A percentile compares a stretch with the other conserved stretches of the same genome.
These are phyloP conservation scores for Brassica carinata DNA, from an alignment of 345 rosid genomes.

Conservation along the genomic window DNA sequence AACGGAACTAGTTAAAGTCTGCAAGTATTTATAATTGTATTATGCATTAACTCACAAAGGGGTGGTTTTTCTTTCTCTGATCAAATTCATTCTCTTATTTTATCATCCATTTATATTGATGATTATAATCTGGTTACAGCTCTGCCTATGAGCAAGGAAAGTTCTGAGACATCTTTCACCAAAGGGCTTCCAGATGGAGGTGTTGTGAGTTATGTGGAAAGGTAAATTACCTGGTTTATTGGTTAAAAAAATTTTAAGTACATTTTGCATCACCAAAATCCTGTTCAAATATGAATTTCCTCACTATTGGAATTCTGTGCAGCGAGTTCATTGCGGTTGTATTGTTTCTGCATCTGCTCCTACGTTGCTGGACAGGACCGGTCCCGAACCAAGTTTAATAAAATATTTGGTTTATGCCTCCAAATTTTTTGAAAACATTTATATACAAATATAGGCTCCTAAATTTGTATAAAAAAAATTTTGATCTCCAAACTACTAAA, in stretches of 20 bases:
- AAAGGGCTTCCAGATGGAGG: constrained; percentile 82
- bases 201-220: constrained; percentile 85
- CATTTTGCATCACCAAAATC: constrained; percentile 13
- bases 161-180: constrained; percentile 77
- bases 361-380: not conserved
- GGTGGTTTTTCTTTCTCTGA: not conserved
- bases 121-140: constrained; percentile 43
- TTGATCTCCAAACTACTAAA: too few relatives aligned
- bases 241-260: not conserved
- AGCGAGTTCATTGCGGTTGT: constrained; percentile 95
- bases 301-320: constrained; percentile 39
- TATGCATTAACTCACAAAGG: too few relatives aligned
- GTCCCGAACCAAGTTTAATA: too few relatives aligned
- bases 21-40: too few relatives aligned
- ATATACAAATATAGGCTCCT: too few relatives aligned
- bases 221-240: constrained; percentile 50
- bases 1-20: too few relatives aligned
- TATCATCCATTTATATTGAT: not conserved
- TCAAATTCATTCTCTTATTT: not conserved
- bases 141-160: constrained; percentile 77
- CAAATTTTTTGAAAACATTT: too few relatives aligned
- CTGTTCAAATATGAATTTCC: constrained; percentile 20
- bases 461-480: too few relatives aligned
- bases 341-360: constrained; percentile 65
- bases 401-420: too few relatives aligned